These are phyloP conservation scores for Coffea humblotiana DNA, from an alignment of 305 asterid genomes.

Conservation along the genomic window DNA sequence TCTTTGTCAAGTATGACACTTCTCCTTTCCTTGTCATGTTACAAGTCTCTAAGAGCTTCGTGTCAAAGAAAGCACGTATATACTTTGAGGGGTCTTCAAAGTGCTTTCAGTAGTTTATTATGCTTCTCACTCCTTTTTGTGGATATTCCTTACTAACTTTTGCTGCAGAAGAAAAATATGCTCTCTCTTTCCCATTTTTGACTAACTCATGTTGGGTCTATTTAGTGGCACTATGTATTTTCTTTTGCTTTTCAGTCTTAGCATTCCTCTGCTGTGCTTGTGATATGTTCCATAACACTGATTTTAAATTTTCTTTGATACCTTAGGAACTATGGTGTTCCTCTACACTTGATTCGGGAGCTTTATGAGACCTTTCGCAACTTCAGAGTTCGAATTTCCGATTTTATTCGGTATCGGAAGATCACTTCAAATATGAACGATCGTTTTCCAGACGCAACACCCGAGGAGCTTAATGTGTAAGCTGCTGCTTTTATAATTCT, in stretches of 20 bases:
- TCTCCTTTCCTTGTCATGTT: background rate
- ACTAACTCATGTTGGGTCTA: background rate
- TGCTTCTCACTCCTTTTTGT: background rate
- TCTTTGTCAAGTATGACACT: background rate
- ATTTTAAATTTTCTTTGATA: conserved; percentile 14
- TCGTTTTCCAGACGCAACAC: conserved; percentile 93
- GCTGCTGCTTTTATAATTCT: conserved; percentile 16
- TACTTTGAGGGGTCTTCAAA: background rate
- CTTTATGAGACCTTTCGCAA: conserved; percentile 94
- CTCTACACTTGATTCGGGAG: conserved; percentile 94
- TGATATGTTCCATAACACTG: background rate
- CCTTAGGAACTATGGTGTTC: conserved; percentile 85
- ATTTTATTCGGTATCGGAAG: conserved; percentile 87
- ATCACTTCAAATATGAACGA: conserved; percentile 91
- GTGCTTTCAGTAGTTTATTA: conserved; percentile 6
- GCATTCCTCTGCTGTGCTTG: background rate
- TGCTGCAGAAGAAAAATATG: background rate
- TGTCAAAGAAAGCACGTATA: background rate
- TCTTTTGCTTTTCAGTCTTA: background rate
- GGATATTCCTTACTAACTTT: background rate
- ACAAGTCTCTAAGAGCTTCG: background rate
- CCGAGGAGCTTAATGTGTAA: conserved; percentile 80
- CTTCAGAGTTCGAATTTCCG: conserved; percentile 82
- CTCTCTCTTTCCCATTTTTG: background rate
- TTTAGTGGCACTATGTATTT: background rate